Evolutionary conservation across 108 stramenopile genomes (phyloP).

Genomic region (Fistulifera solaris): DNA sequence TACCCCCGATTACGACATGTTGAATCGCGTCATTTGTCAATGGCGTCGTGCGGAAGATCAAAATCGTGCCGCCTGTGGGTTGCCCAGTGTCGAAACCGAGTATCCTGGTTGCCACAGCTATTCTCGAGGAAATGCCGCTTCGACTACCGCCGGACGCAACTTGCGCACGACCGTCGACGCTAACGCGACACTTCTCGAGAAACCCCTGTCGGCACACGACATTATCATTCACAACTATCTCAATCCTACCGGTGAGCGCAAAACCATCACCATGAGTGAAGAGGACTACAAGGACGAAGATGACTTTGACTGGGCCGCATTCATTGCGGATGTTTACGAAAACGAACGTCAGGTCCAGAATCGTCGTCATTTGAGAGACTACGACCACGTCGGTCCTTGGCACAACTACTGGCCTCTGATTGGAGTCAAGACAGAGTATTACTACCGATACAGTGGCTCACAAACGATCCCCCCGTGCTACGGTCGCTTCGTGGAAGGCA

Average conservation of each 20-base stretch:
- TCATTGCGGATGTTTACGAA: conserved; percentile 1
- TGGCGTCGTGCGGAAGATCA: conserved; percentile 29
- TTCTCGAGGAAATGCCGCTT: not conserved
- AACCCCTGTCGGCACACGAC: not conserved
- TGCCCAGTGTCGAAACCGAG: conserved; percentile 4
- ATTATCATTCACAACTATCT: not conserved
- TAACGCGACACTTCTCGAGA: not conserved
- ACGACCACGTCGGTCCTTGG: conserved; percentile 15
- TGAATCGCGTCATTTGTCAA: conserved; percentile 36
- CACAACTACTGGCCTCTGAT: conserved; percentile 27
- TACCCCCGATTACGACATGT: conserved; percentile 5
- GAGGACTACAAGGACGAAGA: not conserved
- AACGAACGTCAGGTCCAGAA: conserved; percentile 1
- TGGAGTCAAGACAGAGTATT: conserved; percentile 42
- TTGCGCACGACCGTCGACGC: not conserved
- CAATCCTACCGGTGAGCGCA: not conserved
- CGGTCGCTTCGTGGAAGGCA: conserved; percentile 9
- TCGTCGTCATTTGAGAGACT: conserved; percentile 17
- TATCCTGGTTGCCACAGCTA: not conserved
- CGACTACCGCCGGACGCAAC: not conserved
- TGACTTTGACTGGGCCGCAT: conserved; percentile 1
- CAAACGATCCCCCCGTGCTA: conserved; percentile 38
- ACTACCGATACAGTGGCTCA: conserved; percentile 41
- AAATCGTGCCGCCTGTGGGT: conserved; percentile 21
- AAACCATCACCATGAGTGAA: not conserved